Evolutionary conservation across 345 rosid genomes (phyloP).

Genomic region (Eucalyptus caleyi): DNA sequence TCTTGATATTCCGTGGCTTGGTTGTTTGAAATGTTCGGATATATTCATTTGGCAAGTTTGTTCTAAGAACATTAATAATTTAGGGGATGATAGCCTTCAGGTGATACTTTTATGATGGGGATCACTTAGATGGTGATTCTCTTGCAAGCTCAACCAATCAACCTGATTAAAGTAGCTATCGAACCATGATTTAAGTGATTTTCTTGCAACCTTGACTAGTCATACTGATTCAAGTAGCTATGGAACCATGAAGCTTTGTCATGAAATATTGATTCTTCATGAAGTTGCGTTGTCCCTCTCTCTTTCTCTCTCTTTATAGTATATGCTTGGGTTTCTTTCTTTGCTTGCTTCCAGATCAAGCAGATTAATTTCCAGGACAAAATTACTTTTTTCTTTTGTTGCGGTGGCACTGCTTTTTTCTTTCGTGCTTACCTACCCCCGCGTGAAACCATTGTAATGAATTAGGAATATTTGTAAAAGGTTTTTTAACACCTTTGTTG

Average conservation of each 20-base stretch:
- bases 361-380: neutral
- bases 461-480: neutral
- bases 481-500: neutral
- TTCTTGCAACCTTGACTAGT: neutral
- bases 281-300: neutral
- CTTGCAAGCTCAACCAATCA: neutral
- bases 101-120: neutral
- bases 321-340: neutral
- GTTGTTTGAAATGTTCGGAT: neutral
- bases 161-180: neutral
- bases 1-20: neutral
- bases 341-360: neutral
- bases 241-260: neutral
- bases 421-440: neutral
- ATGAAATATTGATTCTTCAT: neutral
- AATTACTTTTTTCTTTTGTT: neutral
- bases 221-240: neutral
- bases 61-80: neutral
- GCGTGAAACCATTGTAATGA: neutral
- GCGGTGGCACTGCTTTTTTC: neutral
- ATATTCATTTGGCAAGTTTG: neutral
- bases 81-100: neutral
- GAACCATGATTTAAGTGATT: neutral
- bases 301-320: neutral
- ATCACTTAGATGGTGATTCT: neutral